Conservation (phyloP, 83 land plant species). For the Diphasiastrum complanatum region DNA sequence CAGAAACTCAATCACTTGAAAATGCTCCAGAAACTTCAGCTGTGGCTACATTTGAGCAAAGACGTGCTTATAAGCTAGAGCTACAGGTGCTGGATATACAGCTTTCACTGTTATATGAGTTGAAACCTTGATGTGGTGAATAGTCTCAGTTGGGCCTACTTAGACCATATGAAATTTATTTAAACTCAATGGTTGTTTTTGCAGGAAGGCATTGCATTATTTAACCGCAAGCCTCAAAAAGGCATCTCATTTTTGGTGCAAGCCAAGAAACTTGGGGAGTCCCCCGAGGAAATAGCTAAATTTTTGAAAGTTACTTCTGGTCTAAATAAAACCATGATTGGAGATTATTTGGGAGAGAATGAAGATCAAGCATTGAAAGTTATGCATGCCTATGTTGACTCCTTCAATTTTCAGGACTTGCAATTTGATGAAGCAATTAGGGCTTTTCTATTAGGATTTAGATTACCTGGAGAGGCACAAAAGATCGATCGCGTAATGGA, state of each 20-base stretch:
- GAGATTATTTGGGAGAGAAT: conserved; percentile 94
- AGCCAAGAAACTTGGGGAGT: conserved; percentile 79
- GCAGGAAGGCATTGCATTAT: conserved; percentile 97
- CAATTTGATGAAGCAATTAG: conserved; percentile 96
- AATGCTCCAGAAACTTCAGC: conserved; percentile 75
- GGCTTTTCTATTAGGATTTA: conserved; percentile 75
- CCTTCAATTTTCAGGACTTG: conserved; percentile 86
- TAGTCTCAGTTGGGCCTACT: too few relatives aligned
- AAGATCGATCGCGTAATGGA: conserved; percentile 99
- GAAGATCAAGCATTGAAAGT: conserved; percentile 82
- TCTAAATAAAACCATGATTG: conserved; percentile 88
- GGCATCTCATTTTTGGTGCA: conserved; percentile 90
- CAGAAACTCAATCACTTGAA: conserved; percentile 34
- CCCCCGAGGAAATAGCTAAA: conserved; percentile 86
- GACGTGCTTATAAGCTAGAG: conserved; percentile 96
- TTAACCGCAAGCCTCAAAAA: conserved; percentile 90
- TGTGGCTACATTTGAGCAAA: conserved; percentile 77
- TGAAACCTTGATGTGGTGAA: too few relatives aligned
- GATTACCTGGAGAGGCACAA: conserved; percentile 99
- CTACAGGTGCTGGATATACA: conserved; percentile 61
- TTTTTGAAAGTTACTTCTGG: conserved; percentile 79
- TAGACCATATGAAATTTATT: not conserved
- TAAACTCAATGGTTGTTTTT: conserved; percentile 16
- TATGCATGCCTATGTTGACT: conserved; percentile 99
- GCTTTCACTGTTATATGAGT: not conserved